phyloP scores from a whole-genome alignment of 495 filamentous ascomycete species.

The Trichodelitschia bisporula region DNA sequence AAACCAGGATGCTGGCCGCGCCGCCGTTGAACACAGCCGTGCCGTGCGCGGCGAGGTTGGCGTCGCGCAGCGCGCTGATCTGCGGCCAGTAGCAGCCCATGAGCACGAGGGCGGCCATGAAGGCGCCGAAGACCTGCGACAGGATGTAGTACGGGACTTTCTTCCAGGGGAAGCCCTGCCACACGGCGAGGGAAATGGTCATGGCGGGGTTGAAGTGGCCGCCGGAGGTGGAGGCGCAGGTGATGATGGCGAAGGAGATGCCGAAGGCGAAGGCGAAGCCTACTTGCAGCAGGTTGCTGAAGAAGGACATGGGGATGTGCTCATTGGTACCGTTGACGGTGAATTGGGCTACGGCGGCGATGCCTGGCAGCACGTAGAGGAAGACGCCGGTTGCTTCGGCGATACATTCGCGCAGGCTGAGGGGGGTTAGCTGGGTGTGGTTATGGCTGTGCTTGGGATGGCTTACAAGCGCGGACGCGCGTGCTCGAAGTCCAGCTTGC shows the following conservation, averaged over 20 bases:
- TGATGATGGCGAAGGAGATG: conserved; percentile 29
- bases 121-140: conserved; percentile 25
- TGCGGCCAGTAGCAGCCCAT: conserved; percentile 25
- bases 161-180: conserved; percentile 27
- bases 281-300: conserved; percentile 23
- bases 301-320: conserved; percentile 11
- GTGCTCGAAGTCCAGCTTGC: conserved; percentile 26
- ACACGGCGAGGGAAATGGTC: conserved; percentile 23
- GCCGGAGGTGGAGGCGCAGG: conserved; percentile 24
- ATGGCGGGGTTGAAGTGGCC: conserved; percentile 27
- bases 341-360: conserved; percentile 22
- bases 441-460: too few relatives aligned
- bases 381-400: conserved; percentile 27
- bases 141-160: conserved; percentile 28
- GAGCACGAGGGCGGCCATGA: conserved; percentile 23
- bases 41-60: conserved; percentile 10
- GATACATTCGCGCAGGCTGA: conserved; percentile 22
- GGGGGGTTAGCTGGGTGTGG: too few relatives aligned
- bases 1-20: conserved; percentile 21
- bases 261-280: conserved; percentile 26
- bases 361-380: conserved; percentile 26
- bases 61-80: conserved; percentile 17
- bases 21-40: conserved; percentile 21
- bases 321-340: conserved; percentile 16
- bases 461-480: conserved; percentile 19